These are phyloP conservation scores for Anaeramoeba flamelloides DNA, from an alignment of 78 protist species.

Conservation along the genomic window DNA sequence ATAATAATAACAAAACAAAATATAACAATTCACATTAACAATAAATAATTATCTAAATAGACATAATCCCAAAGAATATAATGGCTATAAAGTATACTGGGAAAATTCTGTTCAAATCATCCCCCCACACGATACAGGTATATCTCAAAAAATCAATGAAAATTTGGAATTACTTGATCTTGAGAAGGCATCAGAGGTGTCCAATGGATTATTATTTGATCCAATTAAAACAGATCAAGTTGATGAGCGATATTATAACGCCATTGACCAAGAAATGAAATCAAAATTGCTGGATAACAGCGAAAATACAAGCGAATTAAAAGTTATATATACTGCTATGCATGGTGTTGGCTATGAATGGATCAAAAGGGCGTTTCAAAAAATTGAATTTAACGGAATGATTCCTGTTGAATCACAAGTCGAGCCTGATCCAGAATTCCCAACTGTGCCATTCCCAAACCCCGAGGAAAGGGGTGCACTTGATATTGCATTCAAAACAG, in stretches of 20 bases:
- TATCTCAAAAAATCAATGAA: conserved; percentile 21
- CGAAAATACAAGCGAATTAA: not conserved
- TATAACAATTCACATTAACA: too few relatives aligned
- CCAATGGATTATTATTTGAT: not conserved
- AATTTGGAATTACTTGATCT: conserved; percentile 25
- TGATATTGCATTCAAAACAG: conserved; percentile 38
- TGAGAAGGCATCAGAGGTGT: not conserved
- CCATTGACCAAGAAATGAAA: not conserved
- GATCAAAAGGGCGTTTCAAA: conserved; percentile 22
- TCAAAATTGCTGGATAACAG: not conserved
- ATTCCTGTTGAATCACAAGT: conserved; percentile 9
- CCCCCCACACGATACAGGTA: conserved; percentile 42
- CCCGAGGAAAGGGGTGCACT: conserved; percentile 60
- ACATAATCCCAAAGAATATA: conserved; percentile 48
- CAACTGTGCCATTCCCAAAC: conserved; percentile 88
- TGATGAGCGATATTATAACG: conserved; percentile 13
- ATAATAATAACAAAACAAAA: too few relatives aligned
- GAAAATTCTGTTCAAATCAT: conserved; percentile 66
- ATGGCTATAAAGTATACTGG: conserved; percentile 97
- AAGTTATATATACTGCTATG: conserved; percentile 56
- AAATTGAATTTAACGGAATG: conserved; percentile 20
- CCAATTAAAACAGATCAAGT: not conserved
- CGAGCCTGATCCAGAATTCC: conserved; percentile 87
- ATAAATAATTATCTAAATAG: too few relatives aligned
- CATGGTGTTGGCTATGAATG: conserved; percentile 87